phyloP scores from a whole-genome alignment of 352 stramenopile species.

The Salisapilia sapeloensis region DNA sequence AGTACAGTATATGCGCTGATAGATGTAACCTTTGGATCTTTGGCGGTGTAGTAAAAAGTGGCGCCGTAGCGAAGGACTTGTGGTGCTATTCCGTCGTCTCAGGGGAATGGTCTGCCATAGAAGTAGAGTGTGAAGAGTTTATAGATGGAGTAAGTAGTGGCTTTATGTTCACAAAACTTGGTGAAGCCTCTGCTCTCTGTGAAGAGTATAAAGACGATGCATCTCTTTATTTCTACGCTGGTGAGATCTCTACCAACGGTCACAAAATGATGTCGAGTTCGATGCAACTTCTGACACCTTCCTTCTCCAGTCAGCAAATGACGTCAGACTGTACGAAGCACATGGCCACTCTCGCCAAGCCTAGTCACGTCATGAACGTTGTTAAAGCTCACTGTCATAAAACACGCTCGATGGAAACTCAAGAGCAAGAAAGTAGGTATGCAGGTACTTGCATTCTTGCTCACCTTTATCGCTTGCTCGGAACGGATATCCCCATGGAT shows the following conservation, averaged over 20 bases:
- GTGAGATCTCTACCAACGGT: too few relatives aligned
- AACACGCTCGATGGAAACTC: too few relatives aligned
- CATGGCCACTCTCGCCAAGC: too few relatives aligned
- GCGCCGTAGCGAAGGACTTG: conserved; percentile 35
- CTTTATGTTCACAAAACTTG: conserved; percentile 20
- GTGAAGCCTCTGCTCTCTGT: conserved; percentile 26
- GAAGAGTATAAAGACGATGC: conserved; percentile 12
- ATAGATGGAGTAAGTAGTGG: conserved; percentile 26
- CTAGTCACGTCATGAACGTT: too few relatives aligned
- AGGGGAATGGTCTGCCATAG: conserved; percentile 43
- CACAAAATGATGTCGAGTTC: too few relatives aligned
- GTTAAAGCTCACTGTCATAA: too few relatives aligned
- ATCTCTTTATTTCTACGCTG: conserved; percentile 3
- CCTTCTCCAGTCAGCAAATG: too few relatives aligned
- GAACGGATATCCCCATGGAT: conserved; percentile 53
- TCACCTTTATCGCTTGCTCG: conserved; percentile 61
- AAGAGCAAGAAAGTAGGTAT: too few relatives aligned
- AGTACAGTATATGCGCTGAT: conserved; percentile 64
- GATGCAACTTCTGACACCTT: too few relatives aligned
- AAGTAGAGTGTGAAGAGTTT: conserved; percentile 21
- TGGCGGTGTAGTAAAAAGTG: conserved; percentile 29
- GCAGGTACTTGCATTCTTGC: conserved; percentile 56
- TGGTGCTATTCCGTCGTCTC: conserved; percentile 62
- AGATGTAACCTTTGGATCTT: conserved; percentile 72
- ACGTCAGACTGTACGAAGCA: too few relatives aligned